Conservation (phyloP, 192 early-diverging fungal genomes). For the Allomyces macrogynus region DNA sequence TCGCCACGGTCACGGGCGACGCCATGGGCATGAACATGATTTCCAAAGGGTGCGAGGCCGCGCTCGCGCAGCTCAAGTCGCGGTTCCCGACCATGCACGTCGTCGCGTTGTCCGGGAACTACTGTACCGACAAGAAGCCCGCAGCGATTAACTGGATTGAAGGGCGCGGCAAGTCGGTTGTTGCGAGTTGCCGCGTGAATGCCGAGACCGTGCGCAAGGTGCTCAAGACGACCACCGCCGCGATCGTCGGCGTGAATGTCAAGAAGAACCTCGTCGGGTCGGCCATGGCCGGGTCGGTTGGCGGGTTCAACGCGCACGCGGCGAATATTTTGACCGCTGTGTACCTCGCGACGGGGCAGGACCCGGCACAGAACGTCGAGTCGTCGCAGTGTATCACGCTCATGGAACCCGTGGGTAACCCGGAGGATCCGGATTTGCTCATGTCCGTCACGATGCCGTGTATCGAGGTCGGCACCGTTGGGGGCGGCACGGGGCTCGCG, state of each 20-base stretch:
- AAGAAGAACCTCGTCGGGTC: constrained; percentile 81
- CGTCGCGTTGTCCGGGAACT: constrained; percentile 73
- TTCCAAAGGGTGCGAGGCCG: constrained; percentile 78
- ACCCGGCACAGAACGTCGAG: constrained; percentile 91
- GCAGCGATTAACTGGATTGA: constrained; percentile 96
- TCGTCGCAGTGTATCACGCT: constrained; percentile 79
- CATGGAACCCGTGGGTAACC: constrained; percentile 46
- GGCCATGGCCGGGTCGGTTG: constrained; percentile 82
- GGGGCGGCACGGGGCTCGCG: constrained; percentile 66
- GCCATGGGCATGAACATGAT: constrained; percentile 99
- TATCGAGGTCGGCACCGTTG: constrained; percentile 84
- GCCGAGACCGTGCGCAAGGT: constrained; percentile 54
- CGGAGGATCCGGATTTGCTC: constrained; percentile 19
- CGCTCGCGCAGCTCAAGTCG: constrained; percentile 37
- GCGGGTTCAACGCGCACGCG: constrained; percentile 87
- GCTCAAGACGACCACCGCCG: constrained; percentile 66
- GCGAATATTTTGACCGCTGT: constrained; percentile 82
- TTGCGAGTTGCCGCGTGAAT: constrained; percentile 65
- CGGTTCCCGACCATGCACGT: constrained; percentile 54
- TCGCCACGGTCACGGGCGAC: constrained; percentile 77
- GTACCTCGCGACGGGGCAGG: constrained; percentile 81
- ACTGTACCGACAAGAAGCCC: constrained; percentile 91
- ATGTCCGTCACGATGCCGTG: constrained; percentile 85
- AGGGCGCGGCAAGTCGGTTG: constrained; percentile 83
- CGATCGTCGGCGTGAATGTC: constrained; percentile 57